These are phyloP conservation scores for Monosporozyma solicola DNA, from an alignment of 805 yeast species.

Conservation along the genomic window DNA sequence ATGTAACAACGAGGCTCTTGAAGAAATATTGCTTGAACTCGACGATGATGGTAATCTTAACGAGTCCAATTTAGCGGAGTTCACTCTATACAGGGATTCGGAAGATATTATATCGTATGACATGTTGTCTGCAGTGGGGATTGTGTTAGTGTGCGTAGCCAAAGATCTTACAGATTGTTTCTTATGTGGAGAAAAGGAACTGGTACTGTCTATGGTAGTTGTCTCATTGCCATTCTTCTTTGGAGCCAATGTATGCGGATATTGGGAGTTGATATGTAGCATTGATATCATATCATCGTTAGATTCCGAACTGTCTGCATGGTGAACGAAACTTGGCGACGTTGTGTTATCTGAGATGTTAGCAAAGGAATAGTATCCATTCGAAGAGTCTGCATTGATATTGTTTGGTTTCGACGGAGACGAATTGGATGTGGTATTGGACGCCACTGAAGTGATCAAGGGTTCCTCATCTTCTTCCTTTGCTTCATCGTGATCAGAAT, in stretches of 20 bases:
- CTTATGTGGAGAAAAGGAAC: neutral
- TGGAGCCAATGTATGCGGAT: constrained; percentile 1
- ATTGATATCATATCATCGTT: constrained; percentile 1
- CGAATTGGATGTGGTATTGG: neutral
- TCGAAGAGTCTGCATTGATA: constrained; percentile 21
- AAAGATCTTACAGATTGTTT: neutral
- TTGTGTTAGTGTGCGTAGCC: constrained; percentile 1
- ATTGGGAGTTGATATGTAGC: neutral
- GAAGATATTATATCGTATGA: constrained; percentile 22
- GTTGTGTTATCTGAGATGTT: constrained; percentile 32
- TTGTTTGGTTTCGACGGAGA: neutral
- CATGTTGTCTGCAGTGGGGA: constrained; percentile 25
- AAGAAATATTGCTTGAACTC: neutral
- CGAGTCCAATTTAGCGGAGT: neutral
- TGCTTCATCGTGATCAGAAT: neutral
- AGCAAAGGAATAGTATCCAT: constrained; percentile 30
- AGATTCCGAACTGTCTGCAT: neutral
- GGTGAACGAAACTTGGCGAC: constrained; percentile 10
- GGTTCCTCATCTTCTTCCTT: neutral
- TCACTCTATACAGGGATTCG: neutral
- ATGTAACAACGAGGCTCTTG: neutral
- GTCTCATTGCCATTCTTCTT: neutral
- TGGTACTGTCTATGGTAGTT: neutral
- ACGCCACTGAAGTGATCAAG: neutral
- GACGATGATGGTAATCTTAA: constrained; percentile 4